Conservation (phyloP, 768 basidiomycete genomes). For the Aureoboletus auriporus region DNA sequence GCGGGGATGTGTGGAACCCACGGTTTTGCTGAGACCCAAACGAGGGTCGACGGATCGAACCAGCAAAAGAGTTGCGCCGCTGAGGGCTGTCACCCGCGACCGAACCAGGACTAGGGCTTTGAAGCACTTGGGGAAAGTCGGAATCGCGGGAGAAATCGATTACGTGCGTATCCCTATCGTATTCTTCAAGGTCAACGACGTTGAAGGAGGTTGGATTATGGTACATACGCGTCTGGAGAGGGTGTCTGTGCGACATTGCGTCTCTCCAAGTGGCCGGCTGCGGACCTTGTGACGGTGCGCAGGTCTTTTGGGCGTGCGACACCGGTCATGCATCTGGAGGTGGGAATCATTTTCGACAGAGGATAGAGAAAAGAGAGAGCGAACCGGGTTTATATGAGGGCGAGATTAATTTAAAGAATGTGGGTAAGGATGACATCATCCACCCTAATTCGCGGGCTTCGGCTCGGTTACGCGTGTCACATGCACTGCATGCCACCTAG, state of each 20-base stretch:
- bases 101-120: no score
- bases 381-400: conserved; percentile 7
- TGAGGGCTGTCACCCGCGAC: no score
- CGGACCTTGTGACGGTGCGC: conserved; percentile 34
- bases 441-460: conserved; percentile 3
- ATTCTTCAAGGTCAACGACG: conserved; percentile 28
- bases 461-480: no score
- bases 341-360: conserved; percentile 10
- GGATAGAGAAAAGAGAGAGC: not conserved
- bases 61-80: not conserved
- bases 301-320: conserved; percentile 37
- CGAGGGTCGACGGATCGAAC: not conserved
- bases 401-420: not conserved
- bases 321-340: conserved; percentile 36
- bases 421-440: conserved; percentile 21
- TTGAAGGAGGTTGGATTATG: conserved; percentile 31
- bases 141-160: no score
- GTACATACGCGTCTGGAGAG: conserved; percentile 31
- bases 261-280: conserved; percentile 30
- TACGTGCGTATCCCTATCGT: conserved; percentile 19
- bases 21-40: conserved; percentile 13
- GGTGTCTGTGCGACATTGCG: conserved; percentile 29
- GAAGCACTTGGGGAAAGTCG: no score
- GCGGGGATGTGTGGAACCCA: conserved; percentile 22
- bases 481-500: no score